These are phyloP conservation scores for Saturnispora gosingensis DNA, from an alignment of 805 yeast genomes.

Conservation along the genomic window DNA sequence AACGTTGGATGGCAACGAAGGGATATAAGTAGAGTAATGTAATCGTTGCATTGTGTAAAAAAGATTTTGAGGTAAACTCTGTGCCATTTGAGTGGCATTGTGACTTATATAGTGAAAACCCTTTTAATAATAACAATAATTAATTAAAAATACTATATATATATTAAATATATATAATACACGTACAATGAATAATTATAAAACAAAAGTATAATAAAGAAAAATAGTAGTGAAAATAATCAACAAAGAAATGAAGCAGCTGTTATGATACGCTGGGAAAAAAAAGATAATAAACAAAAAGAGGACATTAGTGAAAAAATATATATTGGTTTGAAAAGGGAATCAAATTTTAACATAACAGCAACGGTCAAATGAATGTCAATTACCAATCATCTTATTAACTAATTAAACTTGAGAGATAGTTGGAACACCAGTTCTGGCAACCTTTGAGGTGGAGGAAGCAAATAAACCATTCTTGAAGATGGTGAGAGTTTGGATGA, in stretches of 20 bases:
- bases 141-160: neutral
- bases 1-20: constrained; percentile 56
- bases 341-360: neutral
- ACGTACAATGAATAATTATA: neutral
- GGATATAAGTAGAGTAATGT: constrained; percentile 37
- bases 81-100: too few relatives aligned
- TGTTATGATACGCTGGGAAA: neutral
- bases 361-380: neutral
- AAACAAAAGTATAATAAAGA: constrained; percentile 1
- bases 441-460: constrained; percentile 38
- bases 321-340: neutral
- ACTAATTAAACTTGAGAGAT: constrained; percentile 68
- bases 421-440: constrained; percentile 83
- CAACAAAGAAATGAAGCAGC: neutral
- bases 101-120: too few relatives aligned
- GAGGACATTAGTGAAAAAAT: neutral
- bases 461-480: constrained; percentile 54
- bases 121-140: neutral
- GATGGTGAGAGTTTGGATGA: constrained; percentile 39
- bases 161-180: constrained; percentile 3
- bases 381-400: neutral
- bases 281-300: neutral
- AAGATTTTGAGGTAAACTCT: neutral
- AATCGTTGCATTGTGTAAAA: neutral
- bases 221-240: neutral